These are phyloP conservation scores for Volvox reticuliferus DNA, from an alignment of 139 green algal species.

Conservation along the genomic window DNA sequence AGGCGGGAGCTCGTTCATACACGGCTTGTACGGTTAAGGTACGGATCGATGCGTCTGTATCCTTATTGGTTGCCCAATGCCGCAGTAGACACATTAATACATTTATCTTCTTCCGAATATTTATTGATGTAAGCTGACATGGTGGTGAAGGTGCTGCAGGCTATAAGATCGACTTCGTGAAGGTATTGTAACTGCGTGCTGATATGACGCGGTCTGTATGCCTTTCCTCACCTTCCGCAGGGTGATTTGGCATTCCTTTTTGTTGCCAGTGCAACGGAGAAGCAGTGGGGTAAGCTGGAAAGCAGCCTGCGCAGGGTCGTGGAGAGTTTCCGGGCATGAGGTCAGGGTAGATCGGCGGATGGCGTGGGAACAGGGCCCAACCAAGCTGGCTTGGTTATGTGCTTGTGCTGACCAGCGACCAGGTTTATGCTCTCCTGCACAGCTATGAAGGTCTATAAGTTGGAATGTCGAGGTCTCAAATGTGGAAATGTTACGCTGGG, in stretches of 20 bases:
- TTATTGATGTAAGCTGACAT: not conserved
- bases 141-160: not conserved
- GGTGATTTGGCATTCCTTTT: conserved; percentile 72
- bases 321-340: conserved; percentile 42
- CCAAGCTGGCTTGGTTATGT: too few relatives aligned
- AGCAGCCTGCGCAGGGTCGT: not conserved
- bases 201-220: not conserved
- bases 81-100: not conserved
- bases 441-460: too few relatives aligned
- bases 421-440: too few relatives aligned
- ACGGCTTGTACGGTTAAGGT: conserved; percentile 79
- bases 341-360: too few relatives aligned
- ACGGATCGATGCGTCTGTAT: not conserved
- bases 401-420: too few relatives aligned
- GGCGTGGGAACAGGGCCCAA: too few relatives aligned
- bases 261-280: conserved; percentile 74
- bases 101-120: not conserved
- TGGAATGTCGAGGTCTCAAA: too few relatives aligned
- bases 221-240: conserved; percentile 20
- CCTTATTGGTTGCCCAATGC: not conserved
- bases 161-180: not conserved
- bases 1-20: conserved; percentile 66
- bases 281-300: conserved; percentile 76
- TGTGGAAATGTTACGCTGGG: too few relatives aligned
- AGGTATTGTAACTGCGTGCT: not conserved